Evolutionary conservation across 2,329 filamentous ascomycete species (phyloP), one percentile per base, ranked within the genome.

Genomic region (Trichoderma polysporum): DNA sequence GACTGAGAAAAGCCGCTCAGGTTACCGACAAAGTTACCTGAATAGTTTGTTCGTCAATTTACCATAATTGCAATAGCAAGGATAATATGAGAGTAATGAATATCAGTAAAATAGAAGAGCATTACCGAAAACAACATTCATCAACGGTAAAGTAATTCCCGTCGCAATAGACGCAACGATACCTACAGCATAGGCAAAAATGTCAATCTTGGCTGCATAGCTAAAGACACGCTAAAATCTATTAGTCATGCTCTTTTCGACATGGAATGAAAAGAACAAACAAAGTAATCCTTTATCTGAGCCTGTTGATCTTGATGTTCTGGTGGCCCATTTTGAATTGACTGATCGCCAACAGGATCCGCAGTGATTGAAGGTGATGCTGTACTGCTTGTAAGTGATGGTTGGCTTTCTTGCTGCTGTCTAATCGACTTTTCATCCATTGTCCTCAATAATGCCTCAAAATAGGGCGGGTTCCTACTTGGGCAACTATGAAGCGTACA

Each of bases 111-210:
- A n/a, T n/a, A n/a, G n/a, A n/a, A n/a, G 41, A 12, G 9, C 12
- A 17, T 22, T 45, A 81, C 84, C 85, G 72, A 88, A 87, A 17
- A 87, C 78, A 13, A 88, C 80, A 67, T 87, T 88, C 82, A 88
- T 86, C 58, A 88, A 70, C 0, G 86, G 86, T 50, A 88, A 74
- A 2, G 86, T 88, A 45, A 82, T 75, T 66, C 85, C 85, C 2
- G 84, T 80, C 22, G 81, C 85, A 9, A 85, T 78, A 15, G 84
- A 84, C 58, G 84, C 80, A 45, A 85, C 4, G 12, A 75, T 72
- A n/a, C 83, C 85, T 8, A 77, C 74, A 22, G 73, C 75, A 72
- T 86, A 82, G 45, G 84, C 76, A 33, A 81, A 67, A 49, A 80
- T 79, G 70, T 87, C 85, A 80, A 80, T 83, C 71, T 77, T 79